Conservation (phyloP, 164 flowering plant species). For the Protea cynaroides region DNA sequence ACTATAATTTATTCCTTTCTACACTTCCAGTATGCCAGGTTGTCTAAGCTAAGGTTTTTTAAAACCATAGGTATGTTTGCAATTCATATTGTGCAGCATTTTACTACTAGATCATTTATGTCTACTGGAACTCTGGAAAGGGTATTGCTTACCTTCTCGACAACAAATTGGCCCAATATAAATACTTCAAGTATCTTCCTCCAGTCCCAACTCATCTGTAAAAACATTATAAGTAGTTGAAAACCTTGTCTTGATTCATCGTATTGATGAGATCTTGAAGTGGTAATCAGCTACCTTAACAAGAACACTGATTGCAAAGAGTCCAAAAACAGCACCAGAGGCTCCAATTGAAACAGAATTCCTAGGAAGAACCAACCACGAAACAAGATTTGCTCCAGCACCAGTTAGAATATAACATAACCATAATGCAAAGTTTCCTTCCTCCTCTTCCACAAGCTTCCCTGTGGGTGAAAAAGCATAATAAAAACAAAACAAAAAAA, state of each 20-base stretch:
- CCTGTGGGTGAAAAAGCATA: conserved; percentile 34
- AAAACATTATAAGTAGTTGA: conserved; percentile 5
- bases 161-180: conserved; percentile 89
- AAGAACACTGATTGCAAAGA: conserved; percentile 95
- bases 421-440: conserved; percentile 90
- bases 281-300: conserved; percentile 57
- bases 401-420: conserved; percentile 84
- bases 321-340: conserved; percentile 97
- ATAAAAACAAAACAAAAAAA: neutral
- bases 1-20: no score
- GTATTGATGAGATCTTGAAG: neutral
- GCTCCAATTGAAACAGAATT: conserved; percentile 97
- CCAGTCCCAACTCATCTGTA: conserved; percentile 96
- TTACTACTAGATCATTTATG: neutral
- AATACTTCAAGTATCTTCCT: conserved; percentile 98
- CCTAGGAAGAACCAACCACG: conserved; percentile 89
- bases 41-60: no score
- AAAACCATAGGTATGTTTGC: no score
- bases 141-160: conserved; percentile 54
- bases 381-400: conserved; percentile 92
- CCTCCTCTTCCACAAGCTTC: conserved; percentile 99
- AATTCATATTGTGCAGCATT: neutral
- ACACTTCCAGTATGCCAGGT: no score
- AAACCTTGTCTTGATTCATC: neutral
- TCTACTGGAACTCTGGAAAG: neutral